A percentile compares a stretch with the other conserved stretches of the same genome.
Evolutionary conservation across 2,329 filamentous ascomycete genomes (phyloP).

Genomic region (Talaromyces piceae): DNA sequence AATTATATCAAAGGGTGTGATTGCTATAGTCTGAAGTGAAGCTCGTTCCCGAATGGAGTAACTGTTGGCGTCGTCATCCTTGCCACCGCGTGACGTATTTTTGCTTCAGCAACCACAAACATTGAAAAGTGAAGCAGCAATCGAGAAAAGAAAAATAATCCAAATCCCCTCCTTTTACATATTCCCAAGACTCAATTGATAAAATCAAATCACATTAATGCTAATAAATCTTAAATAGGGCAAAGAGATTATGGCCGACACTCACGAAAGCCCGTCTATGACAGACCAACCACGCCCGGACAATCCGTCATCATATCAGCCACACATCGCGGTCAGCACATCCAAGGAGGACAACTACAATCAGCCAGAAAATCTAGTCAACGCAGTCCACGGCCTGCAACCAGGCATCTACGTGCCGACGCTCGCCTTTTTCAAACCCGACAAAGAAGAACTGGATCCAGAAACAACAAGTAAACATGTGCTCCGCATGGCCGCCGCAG

Average conservation of each 20-base stretch:
- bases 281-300: neutral
- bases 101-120: neutral
- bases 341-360: neutral
- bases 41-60: too few species aligned
- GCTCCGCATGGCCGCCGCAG: conserved; percentile 33
- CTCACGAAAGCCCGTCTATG: neutral
- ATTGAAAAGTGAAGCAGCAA: neutral
- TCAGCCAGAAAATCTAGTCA: neutral
- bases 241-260: too few species aligned
- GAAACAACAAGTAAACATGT: conserved; percentile 37
- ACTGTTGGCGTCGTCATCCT: neutral
- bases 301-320: neutral
- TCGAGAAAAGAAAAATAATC: neutral
- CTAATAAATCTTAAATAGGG: too few species aligned
- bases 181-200: too few species aligned
- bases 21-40: too few species aligned
- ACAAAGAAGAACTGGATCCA: conserved; percentile 36
- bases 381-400: conserved; percentile 7
- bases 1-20: too few species aligned
- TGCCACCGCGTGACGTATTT: conserved; percentile 1
- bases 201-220: too few species aligned
- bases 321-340: neutral
- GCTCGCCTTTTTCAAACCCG: conserved; percentile 46
- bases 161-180: too few species aligned
- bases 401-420: conserved; percentile 38